Percentiles rank a stretch among this genome's conserved stretches.
phyloP scores from a whole-genome alignment of 257 asterid species.

The Scutellaria galericulata region DNA sequence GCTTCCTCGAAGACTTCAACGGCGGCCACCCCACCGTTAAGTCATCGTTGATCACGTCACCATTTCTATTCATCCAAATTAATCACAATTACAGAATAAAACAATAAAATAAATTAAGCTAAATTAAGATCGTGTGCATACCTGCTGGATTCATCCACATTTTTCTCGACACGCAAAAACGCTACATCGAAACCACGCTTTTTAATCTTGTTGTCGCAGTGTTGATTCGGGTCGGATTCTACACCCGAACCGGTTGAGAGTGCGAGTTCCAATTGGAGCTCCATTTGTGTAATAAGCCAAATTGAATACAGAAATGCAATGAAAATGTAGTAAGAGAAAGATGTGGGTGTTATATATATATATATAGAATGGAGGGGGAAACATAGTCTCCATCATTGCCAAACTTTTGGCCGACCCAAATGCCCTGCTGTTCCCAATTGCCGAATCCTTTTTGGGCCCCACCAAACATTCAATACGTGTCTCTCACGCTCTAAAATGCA shows the following conservation, averaged over 20 bases:
- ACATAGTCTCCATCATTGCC: slow-evolving; percentile 59
- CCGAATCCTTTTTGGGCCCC: slow-evolving; percentile 31
- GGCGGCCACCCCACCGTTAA: slow-evolving; percentile 76
- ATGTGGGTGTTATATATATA: neutral
- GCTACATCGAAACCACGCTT: slow-evolving; percentile 39
- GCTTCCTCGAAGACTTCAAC: slow-evolving; percentile 57
- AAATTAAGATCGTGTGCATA: neutral
- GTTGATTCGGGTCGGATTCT: slow-evolving; percentile 45
- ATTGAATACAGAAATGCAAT: neutral
- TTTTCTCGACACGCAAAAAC: slow-evolving; percentile 5
- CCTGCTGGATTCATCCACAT: slow-evolving; percentile 39
- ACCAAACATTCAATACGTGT: neutral
- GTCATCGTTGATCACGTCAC: slow-evolving; percentile 27
- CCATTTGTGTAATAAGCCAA: slow-evolving; percentile 42
- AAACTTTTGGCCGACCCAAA: slow-evolving; percentile 65
- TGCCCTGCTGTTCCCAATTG: slow-evolving; percentile 46
- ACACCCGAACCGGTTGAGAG: slow-evolving; percentile 36
- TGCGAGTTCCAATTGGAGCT: slow-evolving; percentile 59
- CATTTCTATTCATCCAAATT: slow-evolving; percentile 34
- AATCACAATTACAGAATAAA: neutral
- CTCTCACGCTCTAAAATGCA: too few species aligned
- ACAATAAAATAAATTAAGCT: too few species aligned
- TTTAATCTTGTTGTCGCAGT: slow-evolving; percentile 1
- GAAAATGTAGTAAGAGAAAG: neutral
- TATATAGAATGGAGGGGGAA: slow-evolving; percentile 1